Evolutionary conservation across 495 filamentous ascomycete genomes (phyloP), one percentile per base, ranked within the genome.

Genomic region (Daldinia childiae): DNA sequence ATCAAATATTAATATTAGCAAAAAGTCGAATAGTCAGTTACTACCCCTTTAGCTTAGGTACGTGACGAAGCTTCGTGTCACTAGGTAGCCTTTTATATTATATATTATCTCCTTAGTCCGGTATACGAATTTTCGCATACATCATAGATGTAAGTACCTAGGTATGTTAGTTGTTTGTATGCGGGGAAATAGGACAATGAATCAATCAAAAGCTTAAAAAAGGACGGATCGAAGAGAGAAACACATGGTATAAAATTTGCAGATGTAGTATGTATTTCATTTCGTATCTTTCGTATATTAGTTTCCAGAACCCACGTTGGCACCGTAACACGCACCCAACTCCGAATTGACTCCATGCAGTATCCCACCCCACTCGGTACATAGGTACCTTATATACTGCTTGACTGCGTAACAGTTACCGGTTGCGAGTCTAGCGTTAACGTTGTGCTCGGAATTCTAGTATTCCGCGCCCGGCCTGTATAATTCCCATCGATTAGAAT

Each of bases 391-490:
- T n/a, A n/a, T n/a, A n/a, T n/a, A n/a, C 26, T 27, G 26, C 3
- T 4, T 4, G 26, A 34, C 43, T 48, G 17, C 43, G 43, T 11
- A 48, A 48, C 43, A 48, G 43, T 54, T 54, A 30, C 55, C 30
- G 32, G 19, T 58, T 64, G 48, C 58, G 52, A 66, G 32, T 41
- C 41, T 71, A 71, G 32, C 30, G 64, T 41, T 11, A 34, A 32
- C 59, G 64, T 68, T 62, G 43, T 68, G 66, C 58, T 62, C 66
- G 66, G 66, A 17, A 50, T 68, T 57, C 51, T 58, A 32, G 27
- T 2, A 48, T 62, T 62, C 66, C 66, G 66, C 50, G 34, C 24
- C 58, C 50, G 50, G 24, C 50, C 41, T 59, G 66, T 68, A 68
- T 62, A 62, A 62, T 66, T 66, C 41, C 32, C 24, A 60, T 60